Base-by-base conservation (phyloP, 2,329 filamentous ascomycete species). In the Plenodomus tracheiphilus region DNA sequence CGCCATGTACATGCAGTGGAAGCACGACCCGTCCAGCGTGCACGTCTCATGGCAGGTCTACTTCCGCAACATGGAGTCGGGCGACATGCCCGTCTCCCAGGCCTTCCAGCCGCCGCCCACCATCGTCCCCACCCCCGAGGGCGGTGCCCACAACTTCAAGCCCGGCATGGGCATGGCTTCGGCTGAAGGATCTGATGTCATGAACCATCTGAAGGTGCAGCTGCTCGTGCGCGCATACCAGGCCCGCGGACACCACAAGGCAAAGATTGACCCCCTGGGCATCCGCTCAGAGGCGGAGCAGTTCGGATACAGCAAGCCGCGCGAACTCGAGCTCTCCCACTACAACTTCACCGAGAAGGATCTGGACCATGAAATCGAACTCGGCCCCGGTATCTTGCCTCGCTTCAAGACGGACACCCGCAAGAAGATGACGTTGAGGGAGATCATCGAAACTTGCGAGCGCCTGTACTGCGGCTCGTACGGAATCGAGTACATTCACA, bases 1-100 rank as follows among this genome's bases (percentile, higher is more conserved):
- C 75, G 94, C 97, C 81, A 99, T 99, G 94, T 99, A 99, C 77
- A 81, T 97, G 79, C 86, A 92, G 73, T 99, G 94, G 94, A 96
- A 93, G 78, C 81, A 89, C 58, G 91, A 99, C 66, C 92, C 94
- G 43, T 83, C 85, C 66, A 96, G 90, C 71, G 94, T 99, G 51
- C 94, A 99, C 77, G 83, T 96, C 66, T 99, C 94, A 74, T 99
- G 94, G 94, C 93, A 96, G 79, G 87, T 95, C 72, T 99, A 99
- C 83, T 99, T 99, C 84, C 90, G 87, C 79, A 99, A 99, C 79
- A 97, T 99, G 89, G 94, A 99, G 81, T 89, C 85, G 61, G 94
- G 94, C 74, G 89, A 94, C 69, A 97, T 99, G 91, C 93, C 93
- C 71, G 91, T 96, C 72, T 94, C 93, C 56, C 89, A 96, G 77